Evolutionary conservation across 2,329 filamentous ascomycete genomes (phyloP), one percentile per base, ranked within the genome.

Genomic region (Lecanicillium sp.): DNA sequence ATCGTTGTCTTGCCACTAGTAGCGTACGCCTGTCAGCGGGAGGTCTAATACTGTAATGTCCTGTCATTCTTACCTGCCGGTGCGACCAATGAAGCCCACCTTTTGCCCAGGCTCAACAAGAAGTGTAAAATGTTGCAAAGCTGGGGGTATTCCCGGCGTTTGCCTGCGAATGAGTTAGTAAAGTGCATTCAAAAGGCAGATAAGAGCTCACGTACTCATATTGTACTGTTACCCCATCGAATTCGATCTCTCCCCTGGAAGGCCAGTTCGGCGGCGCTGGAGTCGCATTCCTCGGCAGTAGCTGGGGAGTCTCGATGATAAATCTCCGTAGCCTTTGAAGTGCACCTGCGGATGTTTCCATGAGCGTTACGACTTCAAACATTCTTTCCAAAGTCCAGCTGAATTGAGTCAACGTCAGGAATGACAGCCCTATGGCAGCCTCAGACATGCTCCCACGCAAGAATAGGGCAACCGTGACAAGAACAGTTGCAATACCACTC

Each of bases 401-500:
- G 15, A 43, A 44, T 10, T 38, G 39, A 8, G 26, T 23, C 15
- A 49, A 32, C 4, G 39, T 37, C 5, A 44, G 15, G 8, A 49
- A 15, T 6, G 47, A 44, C n/a, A 49, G 40, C 2, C 47, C 40
- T 5, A 44, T 15, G 7, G 47, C 26, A 5, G 47, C 39, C 29
- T 30, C 19, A 5, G 39, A 32, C 11, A 32, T 44, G 5, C 1
- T 21, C 5, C 12, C 8, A 2, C 32, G 39, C 9, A 38, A 37
- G 30, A 33, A 38, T 8, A 49, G 12, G 9, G 72, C 69, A 1
- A 77, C 56, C 0, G 46, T 61, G 5, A 78, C 69, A 2, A 78
- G 54, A 2, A 73, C 53, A 0, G 70, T 64, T 0, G 73, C 72
- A 26, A 78, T 62, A 1, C 56, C 67, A 1, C 72, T 68, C 0